Percentiles rank a stretch among this genome's conserved stretches.
Evolutionary conservation across 2,329 filamentous ascomycete species (phyloP).

Genomic region (Apiospora saccharicola): DNA sequence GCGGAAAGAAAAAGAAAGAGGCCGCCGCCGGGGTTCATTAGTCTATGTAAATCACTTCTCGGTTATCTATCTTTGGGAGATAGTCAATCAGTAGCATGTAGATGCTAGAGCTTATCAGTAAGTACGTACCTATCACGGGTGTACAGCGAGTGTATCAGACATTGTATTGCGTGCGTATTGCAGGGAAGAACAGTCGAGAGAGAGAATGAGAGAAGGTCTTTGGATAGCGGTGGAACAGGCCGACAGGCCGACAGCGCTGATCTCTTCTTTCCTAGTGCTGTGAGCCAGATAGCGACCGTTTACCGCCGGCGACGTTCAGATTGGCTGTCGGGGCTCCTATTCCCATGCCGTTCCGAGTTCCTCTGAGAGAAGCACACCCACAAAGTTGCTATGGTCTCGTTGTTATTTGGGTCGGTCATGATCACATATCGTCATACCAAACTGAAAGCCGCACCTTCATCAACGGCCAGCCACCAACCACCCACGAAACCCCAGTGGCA

Average conservation of each 20-base stretch:
- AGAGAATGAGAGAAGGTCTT: background rate
- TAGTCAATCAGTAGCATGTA: conserved; percentile 1
- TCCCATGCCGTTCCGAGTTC: background rate
- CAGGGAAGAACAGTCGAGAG: background rate
- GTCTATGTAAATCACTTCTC: conserved; percentile 12
- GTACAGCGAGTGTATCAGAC: background rate
- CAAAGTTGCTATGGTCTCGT: background rate
- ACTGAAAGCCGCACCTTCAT: background rate
- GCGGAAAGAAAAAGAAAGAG: background rate
- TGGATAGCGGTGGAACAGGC: background rate
- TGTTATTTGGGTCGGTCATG: background rate
- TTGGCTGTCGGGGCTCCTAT: background rate
- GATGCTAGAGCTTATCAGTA: background rate
- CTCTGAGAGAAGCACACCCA: background rate
- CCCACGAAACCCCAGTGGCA: background rate
- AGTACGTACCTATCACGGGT: background rate
- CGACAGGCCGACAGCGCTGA: conserved; percentile 4
- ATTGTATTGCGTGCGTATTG: background rate
- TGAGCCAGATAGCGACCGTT: background rate
- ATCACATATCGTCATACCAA: conserved; percentile 5
- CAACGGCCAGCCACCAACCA: background rate
- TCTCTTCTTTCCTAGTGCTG: background rate
- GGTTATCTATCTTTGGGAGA: conserved; percentile 7
- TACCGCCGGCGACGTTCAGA: conserved; percentile 2
- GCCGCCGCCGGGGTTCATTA: conserved; percentile 7